Base-by-base conservation (phyloP, 208 protist species). In the Acanthamoeba castellanii region DNA sequence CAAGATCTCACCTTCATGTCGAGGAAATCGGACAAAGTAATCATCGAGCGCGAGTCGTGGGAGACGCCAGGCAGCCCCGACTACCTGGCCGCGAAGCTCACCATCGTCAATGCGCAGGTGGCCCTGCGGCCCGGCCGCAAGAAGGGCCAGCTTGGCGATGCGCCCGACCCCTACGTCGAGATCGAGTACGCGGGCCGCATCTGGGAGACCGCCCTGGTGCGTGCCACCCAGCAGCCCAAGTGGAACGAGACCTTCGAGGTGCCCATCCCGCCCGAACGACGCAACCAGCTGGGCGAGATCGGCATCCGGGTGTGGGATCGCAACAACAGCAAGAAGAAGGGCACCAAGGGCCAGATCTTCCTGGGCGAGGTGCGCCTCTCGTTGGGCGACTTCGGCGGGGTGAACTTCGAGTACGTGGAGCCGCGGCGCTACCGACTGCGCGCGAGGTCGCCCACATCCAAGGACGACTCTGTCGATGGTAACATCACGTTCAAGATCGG, bases 361-460 rank as follows among this genome's bases (percentile, higher is more conserved):
- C 42, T 82, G 27, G 42, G 34, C 45, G 34, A 82, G 74, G 74
- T 82, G 42, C 74, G 74, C 27, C 34, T 82, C 18, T 52, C 74
- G 45, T 42, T 82, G n/a, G 34, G 74, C 45, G 42, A 82, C 74
- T 82, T 42, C 22, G 45, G 42, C 27, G 74, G 74, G 20, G 74
- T 82, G 27, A 82, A 82, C 74, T 82, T 32, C 45, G 74, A 82
- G 42, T 82, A 55, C 74, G 45, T 52, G 14, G 74, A 82, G 74
- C 74, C 74, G 45, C 74, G 74, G 6, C 45, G 74, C 74, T 82
- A 82, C 30, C 34, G 45, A 13, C 74, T 82, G 74, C 74, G 45
- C 34, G 18, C 16, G 45, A 27, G 74, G 16, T 45, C 34, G 34
- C 42, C 34, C 20, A 8, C 74, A 7, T 55, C 34, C 20, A 82